A percentile compares a stretch with the other conserved stretches of the same genome.
Conservation (phyloP, 192 early-diverging fungal species). For the Nowakowskiella sp. region DNA sequence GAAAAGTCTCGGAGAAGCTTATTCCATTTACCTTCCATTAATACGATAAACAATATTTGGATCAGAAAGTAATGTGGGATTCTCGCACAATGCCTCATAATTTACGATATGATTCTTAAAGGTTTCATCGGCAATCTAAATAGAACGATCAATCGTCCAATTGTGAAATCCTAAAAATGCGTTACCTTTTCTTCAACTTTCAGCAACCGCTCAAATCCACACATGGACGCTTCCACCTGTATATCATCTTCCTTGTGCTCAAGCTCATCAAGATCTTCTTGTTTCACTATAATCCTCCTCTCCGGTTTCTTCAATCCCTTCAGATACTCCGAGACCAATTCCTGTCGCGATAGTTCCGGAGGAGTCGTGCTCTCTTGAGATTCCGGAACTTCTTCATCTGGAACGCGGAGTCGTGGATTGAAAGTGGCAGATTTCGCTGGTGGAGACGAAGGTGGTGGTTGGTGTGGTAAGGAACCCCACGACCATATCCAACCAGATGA, state of each 20-base stretch:
- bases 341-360: too few relatives aligned
- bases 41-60: constrained; percentile 46
- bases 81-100: constrained; percentile 47
- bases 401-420: too few relatives aligned
- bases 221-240: constrained; percentile 15
- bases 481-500: too few relatives aligned
- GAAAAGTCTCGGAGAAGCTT: not conserved
- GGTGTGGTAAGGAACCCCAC: too few relatives aligned
- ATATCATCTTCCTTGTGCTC: constrained; percentile 20
- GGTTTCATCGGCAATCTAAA: constrained; percentile 23
- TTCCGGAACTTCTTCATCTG: too few relatives aligned
- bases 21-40: constrained; percentile 32
- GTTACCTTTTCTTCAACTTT: constrained; percentile 9
- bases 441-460: too few relatives aligned
- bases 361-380: too few relatives aligned
- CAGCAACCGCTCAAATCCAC: constrained; percentile 15
- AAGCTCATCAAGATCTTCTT: constrained; percentile 22
- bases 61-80: constrained; percentile 47
- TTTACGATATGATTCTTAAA: constrained; percentile 44
- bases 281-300: too few relatives aligned
- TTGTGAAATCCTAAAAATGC: constrained; percentile 1
- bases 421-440: too few relatives aligned
- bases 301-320: too few relatives aligned
- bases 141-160: not conserved
- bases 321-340: too few relatives aligned